Base-by-base conservation (phyloP, 495 filamentous ascomycete genomes). In the Lindgomyces ingoldianus region DNA sequence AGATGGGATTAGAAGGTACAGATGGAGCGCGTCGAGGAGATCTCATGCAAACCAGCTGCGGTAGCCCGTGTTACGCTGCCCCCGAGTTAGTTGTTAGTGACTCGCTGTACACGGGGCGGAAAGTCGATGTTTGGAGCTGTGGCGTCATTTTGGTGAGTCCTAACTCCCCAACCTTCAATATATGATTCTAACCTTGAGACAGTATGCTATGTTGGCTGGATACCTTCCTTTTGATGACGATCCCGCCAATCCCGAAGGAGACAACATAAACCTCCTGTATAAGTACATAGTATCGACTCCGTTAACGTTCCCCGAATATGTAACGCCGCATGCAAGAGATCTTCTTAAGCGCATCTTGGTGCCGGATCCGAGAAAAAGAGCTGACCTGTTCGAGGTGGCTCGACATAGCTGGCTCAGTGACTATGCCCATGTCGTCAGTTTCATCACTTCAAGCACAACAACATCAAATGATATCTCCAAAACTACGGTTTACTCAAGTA, bases 201-300 rank as follows among this genome's bases (percentile, higher is more conserved):
- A 98, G 94, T 99, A 98, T 77, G 94, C 94, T 41, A 99, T 99
- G 94, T 82, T 99, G 57, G 94, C 94, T 11, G 94, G 94, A 29
- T 99, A 98, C 75, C 82, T 99, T n/a, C 94, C 94, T 3, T 99
- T 99, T 73, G 94, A 99, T 71, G 94, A 99, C 71, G 94, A 99
- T 70, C 94, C 94, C 63, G 95, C 93, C 41, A 99, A 99, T 71
- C 94, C 94, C 3, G 94, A 99, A 77, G 94, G 94, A 46, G 94
- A 99, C 68, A 99, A 99, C 72, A 99, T 99, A 80, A 99, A 98
- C 75, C 81, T 98, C 4, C 82, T 99, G 53, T 99, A 99, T 81
- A 98, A 96, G 78, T 99, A 99, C 78, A 99, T 99, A 67, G 92
- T 96, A 58, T 96, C 92, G 42, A 98, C 94, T 4, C 91, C 93